Conservation (phyloP, 192 early-diverging fungal genomes). For the Thoreauomyces humboldtii region DNA sequence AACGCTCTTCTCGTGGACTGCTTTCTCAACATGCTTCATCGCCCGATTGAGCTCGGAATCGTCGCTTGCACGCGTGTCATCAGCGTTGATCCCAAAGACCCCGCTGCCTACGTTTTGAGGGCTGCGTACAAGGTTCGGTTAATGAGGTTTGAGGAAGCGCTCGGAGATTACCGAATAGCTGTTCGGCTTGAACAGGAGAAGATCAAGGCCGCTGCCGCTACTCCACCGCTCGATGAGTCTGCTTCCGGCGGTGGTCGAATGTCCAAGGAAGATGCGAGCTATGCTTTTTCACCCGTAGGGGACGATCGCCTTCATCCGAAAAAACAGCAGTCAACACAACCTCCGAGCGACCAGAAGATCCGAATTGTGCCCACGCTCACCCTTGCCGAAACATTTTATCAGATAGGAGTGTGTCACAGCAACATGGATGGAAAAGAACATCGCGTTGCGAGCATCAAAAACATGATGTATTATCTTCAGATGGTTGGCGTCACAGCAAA, state of each 20-base stretch:
- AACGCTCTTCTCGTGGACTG: slow-evolving; percentile 30
- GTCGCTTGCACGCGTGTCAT: slow-evolving; percentile 19
- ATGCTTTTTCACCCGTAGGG: too few species aligned
- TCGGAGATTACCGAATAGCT: slow-evolving; percentile 27
- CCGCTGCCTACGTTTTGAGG: slow-evolving; percentile 19
- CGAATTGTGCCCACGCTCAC: slow-evolving; percentile 1
- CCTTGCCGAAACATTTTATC: slow-evolving; percentile 30
- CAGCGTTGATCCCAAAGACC: not conserved
- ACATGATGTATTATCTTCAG: slow-evolving; percentile 22
- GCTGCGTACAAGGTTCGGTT: slow-evolving; percentile 18
- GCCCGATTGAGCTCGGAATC: slow-evolving; percentile 29
- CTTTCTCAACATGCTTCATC: slow-evolving; percentile 31
- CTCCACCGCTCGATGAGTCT: too few species aligned
- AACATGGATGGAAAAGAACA: slow-evolving; percentile 25
- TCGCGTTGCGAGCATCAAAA: slow-evolving; percentile 10
- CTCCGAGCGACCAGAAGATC: too few species aligned
- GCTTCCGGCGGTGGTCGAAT: too few species aligned
- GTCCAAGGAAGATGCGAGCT: too few species aligned
- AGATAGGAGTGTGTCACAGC: slow-evolving; percentile 27
- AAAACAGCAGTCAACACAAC: too few species aligned
- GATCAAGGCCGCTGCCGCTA: not conserved
- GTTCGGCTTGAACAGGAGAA: not conserved
- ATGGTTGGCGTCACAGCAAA: slow-evolving; percentile 14
- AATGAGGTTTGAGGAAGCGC: slow-evolving; percentile 19
- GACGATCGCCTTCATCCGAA: too few species aligned